Evolutionary conservation across 805 yeast genomes (phyloP), one percentile per base, ranked within the genome.

Genomic region (Candida arabinofermentans): DNA sequence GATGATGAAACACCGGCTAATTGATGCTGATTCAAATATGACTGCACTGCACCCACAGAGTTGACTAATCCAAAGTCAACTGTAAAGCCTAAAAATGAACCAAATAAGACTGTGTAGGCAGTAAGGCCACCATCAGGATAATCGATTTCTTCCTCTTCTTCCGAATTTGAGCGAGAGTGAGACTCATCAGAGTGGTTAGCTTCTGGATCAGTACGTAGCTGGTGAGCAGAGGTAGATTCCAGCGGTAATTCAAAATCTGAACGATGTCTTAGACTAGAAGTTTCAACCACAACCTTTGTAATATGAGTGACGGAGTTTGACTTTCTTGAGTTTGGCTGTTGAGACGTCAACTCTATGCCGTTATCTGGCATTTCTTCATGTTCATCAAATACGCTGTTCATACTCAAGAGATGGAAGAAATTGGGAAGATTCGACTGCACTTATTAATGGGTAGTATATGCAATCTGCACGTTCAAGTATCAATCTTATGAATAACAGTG

Each of bases 31-130:
- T 77, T 69, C 8, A 82, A 67, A 49, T 80, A 78, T 0, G 83
- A 71, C 58, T 82, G 81, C 27, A 82, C 69, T 5, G 79, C 83
- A 48, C 87, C 87, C 22, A 74, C 65, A 2, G 81, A 61, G 52
- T 81, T 81, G 42, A 77, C 58, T 26, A 77, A 49, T 1, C 89
- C 89, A 44, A 79, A 72, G 37, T 69, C 67, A 3, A 76, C 74
- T 2, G 72, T 62, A 30, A 76, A 64, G 0, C 86, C 87, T 34
- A 75, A 58, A 51, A 79, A 79, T 3, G 77, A 67, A 2, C 86
- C 87, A 19, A 78, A 59, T 0, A 78, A 72, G 2, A 78, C 82
- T 2, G 61, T 45, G 66, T 80, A 77, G 0, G 86, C 86, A 44
- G 58, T 52, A 24, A 60, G 40, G 0, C 87, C 86, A 17, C 86